Base-by-base conservation (phyloP, 2,329 filamentous ascomycete species). In the Ramichloridium luteum region DNA sequence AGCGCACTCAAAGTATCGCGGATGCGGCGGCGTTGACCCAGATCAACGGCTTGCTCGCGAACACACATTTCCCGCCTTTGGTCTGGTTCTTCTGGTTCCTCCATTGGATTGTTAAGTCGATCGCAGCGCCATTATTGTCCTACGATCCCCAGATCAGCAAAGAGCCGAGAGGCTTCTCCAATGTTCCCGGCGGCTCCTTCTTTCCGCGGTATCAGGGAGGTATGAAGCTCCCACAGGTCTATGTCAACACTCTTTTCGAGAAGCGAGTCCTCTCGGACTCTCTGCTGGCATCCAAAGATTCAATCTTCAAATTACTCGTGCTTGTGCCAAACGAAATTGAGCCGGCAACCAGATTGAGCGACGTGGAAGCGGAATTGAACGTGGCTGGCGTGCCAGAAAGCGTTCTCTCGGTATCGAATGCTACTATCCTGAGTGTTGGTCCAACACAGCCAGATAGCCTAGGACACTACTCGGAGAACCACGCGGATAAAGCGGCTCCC, bases 141-240 rank as follows among this genome's bases (percentile, higher is more conserved):
- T 31, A 31, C 17, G 28, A 31, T 23, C 28, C 28, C 12, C 28
- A 31, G 12, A 13, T 17, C 10, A 13, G 11, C 14, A 8, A 17
- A 6, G 29, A 27, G 25, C 28, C 16, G 12, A 31, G n/a, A 13
- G 34, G 28, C 14, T 26, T 36, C 27, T 17, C 16, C 5, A 23
- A 23, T n/a, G n/a, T 27, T 4, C 6, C 18, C 8, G 28, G 27
- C 4, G 34, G 28, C 3, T 31, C 27, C 16, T 36, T 28, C 16
- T 18, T 31, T 11, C 16, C 29, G 14, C 5, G 30, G 12, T 16
- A 30, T 17, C 17, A 22, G 6, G 34, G 34, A 13, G 34, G 34
- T 4, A 6, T 31, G 11, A 31, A 13, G 22, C 10, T 32, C 4
- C 28, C 34, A 4, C 34, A 36, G 14, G 25, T 36, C 4, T 36